Evolutionary conservation across 345 rosid species (phyloP), one percentile per base, ranked within the genome.

Genomic region (Eucalyptus microcorys): DNA sequence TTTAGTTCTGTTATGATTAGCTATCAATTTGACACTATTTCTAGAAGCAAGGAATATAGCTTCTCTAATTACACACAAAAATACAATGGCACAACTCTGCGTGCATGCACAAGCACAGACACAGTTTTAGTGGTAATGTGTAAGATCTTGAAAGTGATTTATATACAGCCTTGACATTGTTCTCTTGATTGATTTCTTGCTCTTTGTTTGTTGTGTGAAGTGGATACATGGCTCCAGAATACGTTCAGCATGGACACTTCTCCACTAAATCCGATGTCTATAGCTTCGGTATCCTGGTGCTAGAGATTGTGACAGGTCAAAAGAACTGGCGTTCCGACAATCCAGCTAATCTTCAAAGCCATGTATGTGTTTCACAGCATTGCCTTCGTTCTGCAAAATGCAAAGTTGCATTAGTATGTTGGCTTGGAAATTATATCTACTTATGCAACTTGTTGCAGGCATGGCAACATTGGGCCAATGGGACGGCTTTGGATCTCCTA

Each of bases 191-290:
- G 16, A 27, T 6, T 26, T 40, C 52, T 43, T 21, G 49, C 22
- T 76, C 26, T 47, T 66, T 87, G 3, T 71, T 86, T 32, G 32
- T 87, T 86, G 71, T 49, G 37, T 79, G 90, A 71, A 94, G 95
- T 48, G 95, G 96, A 4, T 94, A 93, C 86, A 95, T 94, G 94
- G 95, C 94, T 87, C 95, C 93, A 6, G 95, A 94, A 89, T 94
- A 93, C 53, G 81, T 86, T 21, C 91, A n/a, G 83, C 88, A 85
- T 1, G 93, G 92, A 42, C 85, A 68, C n/a, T 87, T 95, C 87
- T 95, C 95, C 57, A 90, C 86, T 27, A 95, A 92, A 68, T 93
- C 92, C 17, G 92, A 94, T 59, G 92, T 93, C 43, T 94, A 91
- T 87, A 92, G 95, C 93, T 94, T 92, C 4, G 93, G 95, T 5